Base-by-base conservation (phyloP, 2,329 filamentous ascomycete genomes). In the Hirsutella thompsonii region DNA sequence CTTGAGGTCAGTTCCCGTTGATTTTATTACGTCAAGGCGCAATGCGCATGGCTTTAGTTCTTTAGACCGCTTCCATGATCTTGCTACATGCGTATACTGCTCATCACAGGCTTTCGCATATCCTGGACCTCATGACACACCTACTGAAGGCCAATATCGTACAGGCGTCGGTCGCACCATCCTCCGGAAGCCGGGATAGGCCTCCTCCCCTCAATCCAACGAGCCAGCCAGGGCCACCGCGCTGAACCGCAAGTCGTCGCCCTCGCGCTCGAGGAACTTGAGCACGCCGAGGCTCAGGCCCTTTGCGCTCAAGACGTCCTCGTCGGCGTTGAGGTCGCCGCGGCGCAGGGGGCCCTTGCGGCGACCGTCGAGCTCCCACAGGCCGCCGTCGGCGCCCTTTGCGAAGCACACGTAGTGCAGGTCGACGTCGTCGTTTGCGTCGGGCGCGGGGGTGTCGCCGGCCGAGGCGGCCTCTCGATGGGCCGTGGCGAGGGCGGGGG, bases 371-470 rank as follows among this genome's bases (percentile, higher is more conserved):
- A 79, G 66, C 64, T 79, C 74, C 72, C 73, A 78, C 30, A 78
- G 53, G 11, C 58, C 73, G 42, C 81, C 81, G 57, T 83, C 78
- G 39, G 63, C 63, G 26, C 69, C 69, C 67, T 89, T 92, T 40
- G 92, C 83, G 61, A 96, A 98, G 55, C 86, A 92, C 37, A 96
- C 90, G 58, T 94, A 96, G 66, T 98, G 92, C 52, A 95, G 69
- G 56, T 95, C 90, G n/a, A 94, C 72, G 50, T 82, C 75, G 52
- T 85, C 83, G n/a, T 79, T 73, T 8, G 87, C 86, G 41, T 74
- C 65, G 0, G 92, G 90, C 1, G 89, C 85, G 11, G 69, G 56
- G 1, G 88, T 94, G 56, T 90, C 86, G 16, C 90, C 90, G 45
- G 72, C 67, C 8, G 71, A 71, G 5, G 90, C 92, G 13, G 87